These are phyloP conservation scores for Ganoderma sp. DNA, from an alignment of 1,284 basidiomycete species.

Conservation along the genomic window DNA sequence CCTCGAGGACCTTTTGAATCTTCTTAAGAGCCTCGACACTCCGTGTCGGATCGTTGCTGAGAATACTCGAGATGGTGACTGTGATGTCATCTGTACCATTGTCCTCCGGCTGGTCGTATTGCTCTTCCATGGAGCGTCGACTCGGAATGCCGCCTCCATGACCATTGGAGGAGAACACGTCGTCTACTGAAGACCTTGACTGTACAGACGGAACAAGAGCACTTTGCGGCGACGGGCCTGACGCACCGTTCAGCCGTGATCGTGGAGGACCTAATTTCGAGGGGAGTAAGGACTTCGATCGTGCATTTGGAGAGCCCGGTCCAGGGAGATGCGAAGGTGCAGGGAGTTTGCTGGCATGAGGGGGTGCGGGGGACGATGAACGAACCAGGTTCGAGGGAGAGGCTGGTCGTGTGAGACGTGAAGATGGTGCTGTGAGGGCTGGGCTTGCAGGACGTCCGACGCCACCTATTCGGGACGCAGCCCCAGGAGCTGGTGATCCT, in stretches of 20 bases:
- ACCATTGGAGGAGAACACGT: slow-evolving; percentile 26
- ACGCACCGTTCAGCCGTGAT: slow-evolving; percentile 41
- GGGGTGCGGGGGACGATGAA: slow-evolving; percentile 57
- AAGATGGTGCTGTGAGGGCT: slow-evolving; percentile 51
- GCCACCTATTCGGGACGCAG: slow-evolving; percentile 49
- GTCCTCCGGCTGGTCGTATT: slow-evolving; percentile 24
- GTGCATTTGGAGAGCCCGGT: slow-evolving; percentile 54
- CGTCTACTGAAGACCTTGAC: slow-evolving; percentile 26
- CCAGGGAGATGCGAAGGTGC: slow-evolving; percentile 44
- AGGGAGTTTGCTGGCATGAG: slow-evolving; percentile 39
- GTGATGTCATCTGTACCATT: slow-evolving; percentile 64
- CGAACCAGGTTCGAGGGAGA: slow-evolving; percentile 62
- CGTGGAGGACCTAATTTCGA: slow-evolving; percentile 72
- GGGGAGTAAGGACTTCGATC: slow-evolving; percentile 70
- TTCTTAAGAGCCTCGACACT: slow-evolving; percentile 96
- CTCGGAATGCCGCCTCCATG: slow-evolving; percentile 19
- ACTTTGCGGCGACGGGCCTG: slow-evolving; percentile 15
- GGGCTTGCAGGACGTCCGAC: slow-evolving; percentile 72
- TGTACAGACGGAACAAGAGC: slow-evolving; percentile 20
- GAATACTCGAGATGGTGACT: slow-evolving; percentile 80
- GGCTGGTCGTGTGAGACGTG: slow-evolving; percentile 62
- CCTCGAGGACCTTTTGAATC: slow-evolving; percentile 82
- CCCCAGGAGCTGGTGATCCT: slow-evolving; percentile 55
- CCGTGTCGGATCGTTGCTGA: slow-evolving; percentile 82
- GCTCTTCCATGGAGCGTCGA: slow-evolving; percentile 19